Evolutionary conservation across 2,329 filamentous ascomycete genomes (phyloP).

Genomic region (Trichoderma harzianum): DNA sequence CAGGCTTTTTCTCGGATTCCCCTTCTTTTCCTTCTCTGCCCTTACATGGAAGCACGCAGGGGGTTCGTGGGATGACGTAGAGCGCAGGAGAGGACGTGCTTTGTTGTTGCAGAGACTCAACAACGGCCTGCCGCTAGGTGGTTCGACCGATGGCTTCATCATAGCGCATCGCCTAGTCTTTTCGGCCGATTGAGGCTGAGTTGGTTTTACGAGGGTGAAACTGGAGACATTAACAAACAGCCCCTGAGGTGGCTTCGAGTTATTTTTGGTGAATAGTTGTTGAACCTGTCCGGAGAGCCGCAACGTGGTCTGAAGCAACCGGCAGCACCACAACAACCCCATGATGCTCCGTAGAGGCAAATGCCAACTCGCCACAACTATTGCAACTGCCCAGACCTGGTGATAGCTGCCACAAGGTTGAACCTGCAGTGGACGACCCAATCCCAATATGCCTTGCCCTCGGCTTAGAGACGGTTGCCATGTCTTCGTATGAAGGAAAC

Average conservation of each 20-base stretch:
- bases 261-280: background rate
- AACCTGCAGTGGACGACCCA: background rate
- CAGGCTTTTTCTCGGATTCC: background rate
- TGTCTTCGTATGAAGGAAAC: background rate
- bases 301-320: background rate
- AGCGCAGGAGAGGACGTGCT: background rate
- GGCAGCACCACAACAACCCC: background rate
- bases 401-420: background rate
- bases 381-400: too few relatives aligned
- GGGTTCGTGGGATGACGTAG: constrained; percentile 7
- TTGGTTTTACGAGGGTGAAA: background rate
- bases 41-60: background rate
- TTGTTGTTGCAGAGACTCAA: background rate
- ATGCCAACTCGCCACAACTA: background rate
- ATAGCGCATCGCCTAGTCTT: background rate
- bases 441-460: background rate
- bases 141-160: background rate
- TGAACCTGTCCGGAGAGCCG: background rate
- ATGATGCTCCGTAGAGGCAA: background rate
- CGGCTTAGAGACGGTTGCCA: background rate
- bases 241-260: background rate
- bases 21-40: background rate
- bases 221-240: background rate
- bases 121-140: background rate
- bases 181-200: background rate